Evolutionary conservation across 352 stramenopile genomes (phyloP), one percentile per base, ranked within the genome.

Genomic region (Thalassiosira ordinaria): DNA sequence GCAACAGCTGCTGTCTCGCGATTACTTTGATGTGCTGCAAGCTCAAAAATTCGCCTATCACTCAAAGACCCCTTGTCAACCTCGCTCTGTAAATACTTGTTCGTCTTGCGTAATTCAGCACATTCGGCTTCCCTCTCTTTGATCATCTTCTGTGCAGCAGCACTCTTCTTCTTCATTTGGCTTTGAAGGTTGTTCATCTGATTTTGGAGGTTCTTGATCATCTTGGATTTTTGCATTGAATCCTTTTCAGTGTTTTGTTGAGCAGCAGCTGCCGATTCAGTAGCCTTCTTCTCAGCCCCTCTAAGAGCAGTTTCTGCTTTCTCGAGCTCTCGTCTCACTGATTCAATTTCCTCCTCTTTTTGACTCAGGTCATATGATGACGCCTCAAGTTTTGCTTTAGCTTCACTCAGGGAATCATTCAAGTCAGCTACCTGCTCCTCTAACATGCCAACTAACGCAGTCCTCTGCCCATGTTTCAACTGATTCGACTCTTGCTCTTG

Each of bases 11-110:
- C 69, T 39, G 90, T 88, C 70, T 93, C 90, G 49, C 87, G 79
- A 73, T 90, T 93, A 52, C 85, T 92, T 60, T 95, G 90, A 35
- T 93, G 76, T 49, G 82, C 85, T n/a, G 90, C 90, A 20, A 95
- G 75, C 56, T 93, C 88, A 73, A 95, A 93, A 56, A 95, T 93
- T 31, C 85, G 83, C 47, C 87, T 85, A 37, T 95, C 90, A 62
- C 87, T 93, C 27, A 92, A 73, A 9, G 84, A 90, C 35, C 88
- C 90, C 52, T 90, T 91, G 66, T 93, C 86, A 11, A 92, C 74
- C 85, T 95, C 90, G 63, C 88, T 84, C 70, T 95, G 85, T n/a
- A 95, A 75, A 37, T 74, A 82, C 49, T 91, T 90, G 49, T 91
- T 95, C 18, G 77, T 73, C 44, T 89, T 84, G 35, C 83, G 72